These are phyloP conservation scores for Zymoseptoria ardabiliae DNA, from an alignment of 2,329 filamentous ascomycete species.

Conservation along the genomic window DNA sequence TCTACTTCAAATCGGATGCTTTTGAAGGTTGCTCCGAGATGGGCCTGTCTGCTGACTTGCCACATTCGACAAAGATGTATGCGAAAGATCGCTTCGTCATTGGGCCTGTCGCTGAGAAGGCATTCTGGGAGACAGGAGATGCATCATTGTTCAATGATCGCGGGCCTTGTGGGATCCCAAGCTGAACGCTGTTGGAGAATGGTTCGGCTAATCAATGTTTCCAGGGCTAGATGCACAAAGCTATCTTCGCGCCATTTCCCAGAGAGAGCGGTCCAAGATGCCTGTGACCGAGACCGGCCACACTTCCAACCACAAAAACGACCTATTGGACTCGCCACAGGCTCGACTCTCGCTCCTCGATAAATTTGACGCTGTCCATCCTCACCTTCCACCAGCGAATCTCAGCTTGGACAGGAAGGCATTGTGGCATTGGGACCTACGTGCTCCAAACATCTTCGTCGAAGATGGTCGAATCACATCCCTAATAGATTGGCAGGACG, in stretches of 20 bases:
- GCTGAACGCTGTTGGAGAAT: not conserved
- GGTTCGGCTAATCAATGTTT: not conserved
- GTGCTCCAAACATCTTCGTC: conserved; percentile 35
- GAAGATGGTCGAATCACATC: conserved; percentile 30
- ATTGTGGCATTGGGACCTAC: conserved; percentile 37
- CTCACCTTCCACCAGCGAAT: conserved; percentile 6
- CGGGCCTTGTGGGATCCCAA: conserved; percentile 24
- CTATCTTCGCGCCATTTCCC: conserved; percentile 6
- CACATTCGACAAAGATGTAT: conserved; percentile 24
- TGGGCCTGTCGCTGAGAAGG: conserved; percentile 30
- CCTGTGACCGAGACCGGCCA: not conserved
- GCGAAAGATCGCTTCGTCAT: conserved; percentile 31
- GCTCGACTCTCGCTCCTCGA: conserved; percentile 6
- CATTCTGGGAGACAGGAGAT: conserved; percentile 32
- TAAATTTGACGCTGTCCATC: conserved; percentile 3
- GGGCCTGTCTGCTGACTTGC: conserved; percentile 8
- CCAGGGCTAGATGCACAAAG: conserved; percentile 5
- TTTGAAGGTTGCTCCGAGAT: conserved; percentile 28
- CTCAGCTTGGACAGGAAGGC: conserved; percentile 21
- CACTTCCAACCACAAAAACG: conserved; percentile 25
- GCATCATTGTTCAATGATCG: conserved; percentile 25
- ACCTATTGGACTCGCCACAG: conserved; percentile 1
- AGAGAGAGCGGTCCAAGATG: conserved; percentile 3
- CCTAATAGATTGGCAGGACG: conserved; percentile 39
- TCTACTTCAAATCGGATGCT: conserved; percentile 31